Percentiles rank a stretch among this genome's conserved stretches.
These are phyloP conservation scores for Yarrowia hollandica DNA, from an alignment of 805 yeast genomes.

Conservation along the genomic window DNA sequence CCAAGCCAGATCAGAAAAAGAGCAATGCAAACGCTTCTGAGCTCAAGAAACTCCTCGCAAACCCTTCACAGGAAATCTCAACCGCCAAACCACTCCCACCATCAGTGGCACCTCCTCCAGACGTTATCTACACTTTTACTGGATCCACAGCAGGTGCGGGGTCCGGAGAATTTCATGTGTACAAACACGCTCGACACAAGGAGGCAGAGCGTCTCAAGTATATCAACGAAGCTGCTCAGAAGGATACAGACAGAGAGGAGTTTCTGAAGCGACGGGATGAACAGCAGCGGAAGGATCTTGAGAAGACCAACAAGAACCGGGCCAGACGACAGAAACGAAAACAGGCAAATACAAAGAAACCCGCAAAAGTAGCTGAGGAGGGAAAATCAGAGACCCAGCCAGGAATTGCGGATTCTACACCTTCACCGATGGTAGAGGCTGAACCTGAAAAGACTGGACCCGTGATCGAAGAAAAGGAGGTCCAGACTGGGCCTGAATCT, in stretches of 20 bases:
- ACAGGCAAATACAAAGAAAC: constrained; percentile 1
- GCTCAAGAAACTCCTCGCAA: constrained; percentile 24
- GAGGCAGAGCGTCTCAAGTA: constrained; percentile 38
- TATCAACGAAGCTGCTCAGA: constrained; percentile 35
- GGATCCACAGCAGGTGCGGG: constrained; percentile 44
- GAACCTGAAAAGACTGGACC: neutral
- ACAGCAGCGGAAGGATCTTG: constrained; percentile 34
- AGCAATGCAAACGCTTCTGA: constrained; percentile 9
- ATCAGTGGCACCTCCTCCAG: constrained; percentile 36
- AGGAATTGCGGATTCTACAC: neutral
- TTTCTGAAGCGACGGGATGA: constrained; percentile 35
- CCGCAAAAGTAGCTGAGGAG: neutral
- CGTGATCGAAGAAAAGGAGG: neutral
- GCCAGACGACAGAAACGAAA: constrained; percentile 31
- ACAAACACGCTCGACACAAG: constrained; percentile 40
- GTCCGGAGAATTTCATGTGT: constrained; percentile 44
- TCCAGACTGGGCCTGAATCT: neutral
- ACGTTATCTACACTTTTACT: constrained; percentile 37
- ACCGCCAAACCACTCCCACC: constrained; percentile 30
- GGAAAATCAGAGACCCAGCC: constrained; percentile 1
- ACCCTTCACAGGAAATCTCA: constrained; percentile 26
- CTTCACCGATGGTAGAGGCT: neutral
- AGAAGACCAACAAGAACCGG: constrained; percentile 38
- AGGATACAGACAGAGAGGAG: constrained; percentile 34
- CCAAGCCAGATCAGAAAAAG: constrained; percentile 15